Conservation (phyloP, 2,329 filamentous ascomycete species). For the Hypoxylon sp. region DNA sequence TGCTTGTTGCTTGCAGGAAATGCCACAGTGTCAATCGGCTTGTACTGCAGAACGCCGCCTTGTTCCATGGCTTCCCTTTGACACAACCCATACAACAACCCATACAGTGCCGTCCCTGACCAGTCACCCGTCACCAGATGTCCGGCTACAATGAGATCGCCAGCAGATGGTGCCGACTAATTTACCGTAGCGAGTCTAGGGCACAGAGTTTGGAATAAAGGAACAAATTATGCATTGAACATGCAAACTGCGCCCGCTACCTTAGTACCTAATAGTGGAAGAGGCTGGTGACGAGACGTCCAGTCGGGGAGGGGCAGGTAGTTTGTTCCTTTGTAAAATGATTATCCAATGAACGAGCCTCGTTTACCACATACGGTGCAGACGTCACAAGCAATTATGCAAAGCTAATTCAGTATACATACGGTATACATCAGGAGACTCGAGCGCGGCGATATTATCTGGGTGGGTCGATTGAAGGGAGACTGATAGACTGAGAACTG, state of each 20-base stretch:
- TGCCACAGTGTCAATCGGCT: constrained; percentile 46
- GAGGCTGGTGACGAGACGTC: constrained; percentile 34
- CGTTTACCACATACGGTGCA: constrained; percentile 20
- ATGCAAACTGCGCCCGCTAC: constrained; percentile 33
- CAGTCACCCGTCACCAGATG: constrained; percentile 42
- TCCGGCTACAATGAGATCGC: constrained; percentile 44
- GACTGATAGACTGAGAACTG: constrained; percentile 17
- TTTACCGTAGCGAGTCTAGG: constrained; percentile 38
- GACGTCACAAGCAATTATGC: constrained; percentile 20
- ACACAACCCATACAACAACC: constrained; percentile 28
- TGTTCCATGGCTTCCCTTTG: constrained; percentile 13
- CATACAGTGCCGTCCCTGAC: constrained; percentile 24
- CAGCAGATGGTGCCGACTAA: constrained; percentile 37
- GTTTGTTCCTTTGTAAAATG: constrained; percentile 31
- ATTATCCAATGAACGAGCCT: constrained; percentile 33
- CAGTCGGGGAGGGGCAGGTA: constrained; percentile 22
- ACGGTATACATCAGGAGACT: constrained; percentile 38
- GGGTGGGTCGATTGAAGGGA: constrained; percentile 37
- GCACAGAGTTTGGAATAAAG: constrained; percentile 26
- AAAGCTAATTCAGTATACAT: constrained; percentile 16
- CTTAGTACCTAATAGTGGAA: constrained; percentile 11
- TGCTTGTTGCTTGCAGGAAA: constrained; percentile 42
- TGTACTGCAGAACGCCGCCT: constrained; percentile 34
- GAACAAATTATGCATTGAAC: constrained; percentile 30
- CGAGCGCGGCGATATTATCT: constrained; percentile 21